Evolutionary conservation across 2,329 filamentous ascomycete species (phyloP).

Genomic region (Clarireedia hainanense): DNA sequence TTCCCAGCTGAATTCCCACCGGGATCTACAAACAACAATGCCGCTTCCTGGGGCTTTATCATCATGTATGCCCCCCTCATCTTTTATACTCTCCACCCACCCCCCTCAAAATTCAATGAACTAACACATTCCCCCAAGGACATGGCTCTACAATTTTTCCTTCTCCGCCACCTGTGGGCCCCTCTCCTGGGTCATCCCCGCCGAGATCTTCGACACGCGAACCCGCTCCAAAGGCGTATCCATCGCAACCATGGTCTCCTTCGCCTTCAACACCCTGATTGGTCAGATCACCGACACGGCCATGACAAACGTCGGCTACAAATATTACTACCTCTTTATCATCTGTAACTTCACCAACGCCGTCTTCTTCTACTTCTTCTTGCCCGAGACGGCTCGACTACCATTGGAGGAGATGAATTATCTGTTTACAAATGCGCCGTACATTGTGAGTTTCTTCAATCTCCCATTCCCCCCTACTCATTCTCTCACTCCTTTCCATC

Average conservation of each 20-base stretch:
- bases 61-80: constrained; percentile 34
- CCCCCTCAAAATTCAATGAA: background rate
- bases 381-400: constrained; percentile 58
- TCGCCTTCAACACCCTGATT: constrained; percentile 72
- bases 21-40: constrained; percentile 38
- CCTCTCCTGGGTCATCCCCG: constrained; percentile 37
- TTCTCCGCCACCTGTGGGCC: constrained; percentile 67
- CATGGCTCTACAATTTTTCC: constrained; percentile 74
- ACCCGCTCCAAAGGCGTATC: constrained; percentile 69
- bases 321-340: constrained; percentile 49
- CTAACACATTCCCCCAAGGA: constrained; percentile 30
- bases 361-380: constrained; percentile 57
- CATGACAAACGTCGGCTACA: constrained; percentile 38
- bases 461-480: no score
- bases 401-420: constrained; percentile 47
- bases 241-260: constrained; percentile 64
- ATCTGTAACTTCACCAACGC: constrained; percentile 63
- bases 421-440: constrained; percentile 41
- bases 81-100: background rate
- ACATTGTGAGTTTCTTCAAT: constrained; percentile 35
- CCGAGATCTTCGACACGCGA: constrained; percentile 71
- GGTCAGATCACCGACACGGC: constrained; percentile 57
- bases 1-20: constrained; percentile 48
- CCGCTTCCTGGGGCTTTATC: constrained; percentile 66
- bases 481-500: no score